phyloP scores from a whole-genome alignment of 768 basidiomycete genomes.

The Phlegmacium glaucopus region DNA sequence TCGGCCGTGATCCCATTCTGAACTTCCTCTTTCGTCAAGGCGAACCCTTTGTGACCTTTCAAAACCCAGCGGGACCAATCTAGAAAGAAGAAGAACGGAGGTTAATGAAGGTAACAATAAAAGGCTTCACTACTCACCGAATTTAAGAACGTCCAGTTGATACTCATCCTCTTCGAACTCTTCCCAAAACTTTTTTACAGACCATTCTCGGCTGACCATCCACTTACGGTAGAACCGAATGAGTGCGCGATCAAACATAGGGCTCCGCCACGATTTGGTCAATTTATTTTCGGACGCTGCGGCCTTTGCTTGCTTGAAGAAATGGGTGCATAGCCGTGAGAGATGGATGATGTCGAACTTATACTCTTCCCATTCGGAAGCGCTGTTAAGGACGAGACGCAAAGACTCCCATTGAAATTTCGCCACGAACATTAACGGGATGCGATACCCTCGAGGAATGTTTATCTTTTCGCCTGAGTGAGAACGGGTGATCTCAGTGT shows the following conservation, averaged over 20 bases:
- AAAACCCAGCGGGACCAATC: constrained; percentile 37
- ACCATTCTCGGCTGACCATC: constrained; percentile 38
- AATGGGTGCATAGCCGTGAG: constrained; percentile 31
- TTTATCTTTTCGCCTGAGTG: constrained; percentile 14
- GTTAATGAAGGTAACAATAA: constrained; percentile 1
- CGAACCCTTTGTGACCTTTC: constrained; percentile 40
- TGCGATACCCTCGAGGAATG: constrained; percentile 37
- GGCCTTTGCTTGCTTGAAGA: constrained; percentile 30
- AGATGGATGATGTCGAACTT: constrained; percentile 44
- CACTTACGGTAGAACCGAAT: constrained; percentile 40
- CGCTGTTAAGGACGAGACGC: constrained; percentile 32
- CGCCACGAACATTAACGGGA: constrained; percentile 43
- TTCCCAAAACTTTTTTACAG: constrained; percentile 32
- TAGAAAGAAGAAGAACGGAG: constrained; percentile 9
- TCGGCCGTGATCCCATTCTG: constrained; percentile 29
- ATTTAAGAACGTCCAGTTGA: constrained; percentile 33
- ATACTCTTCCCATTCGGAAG: constrained; percentile 38
- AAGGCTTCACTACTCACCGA: constrained; percentile 23
- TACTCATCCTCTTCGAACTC: constrained; percentile 44
- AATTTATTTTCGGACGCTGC: constrained; percentile 22
- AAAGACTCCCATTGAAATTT: constrained; percentile 43
- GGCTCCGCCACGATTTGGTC: constrained; percentile 35
- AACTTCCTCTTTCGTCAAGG: constrained; percentile 33
- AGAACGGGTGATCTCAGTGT: constrained; percentile 8
- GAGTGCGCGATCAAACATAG: constrained; percentile 40